These are phyloP conservation scores for Coleophoma cylindrospora DNA, from an alignment of 2,329 filamentous ascomycete species.

Conservation along the genomic window DNA sequence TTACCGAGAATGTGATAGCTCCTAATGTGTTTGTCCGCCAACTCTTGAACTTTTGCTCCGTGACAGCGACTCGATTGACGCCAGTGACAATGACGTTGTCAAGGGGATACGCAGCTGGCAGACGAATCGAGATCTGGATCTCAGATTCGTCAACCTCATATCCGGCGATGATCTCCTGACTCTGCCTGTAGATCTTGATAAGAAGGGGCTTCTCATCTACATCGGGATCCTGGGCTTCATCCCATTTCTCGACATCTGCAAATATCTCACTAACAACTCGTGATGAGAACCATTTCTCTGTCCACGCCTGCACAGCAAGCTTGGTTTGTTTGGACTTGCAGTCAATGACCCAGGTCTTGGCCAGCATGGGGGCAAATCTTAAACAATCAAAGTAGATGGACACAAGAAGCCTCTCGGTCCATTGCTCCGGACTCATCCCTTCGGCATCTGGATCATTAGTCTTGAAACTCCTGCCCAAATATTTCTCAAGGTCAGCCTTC, in stretches of 20 bases:
- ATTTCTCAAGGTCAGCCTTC: constrained; percentile 53
- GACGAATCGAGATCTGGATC: constrained; percentile 74
- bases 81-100: constrained; percentile 71
- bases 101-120: constrained; percentile 80
- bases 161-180: constrained; percentile 73
- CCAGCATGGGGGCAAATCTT: constrained; percentile 70
- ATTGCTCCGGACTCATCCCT: constrained; percentile 58
- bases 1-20: constrained; percentile 81
- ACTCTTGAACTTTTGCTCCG: constrained; percentile 86
- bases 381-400: constrained; percentile 83
- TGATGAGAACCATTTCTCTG: constrained; percentile 74
- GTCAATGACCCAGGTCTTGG: constrained; percentile 80
- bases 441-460: constrained; percentile 43
- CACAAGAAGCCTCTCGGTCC: constrained; percentile 77
- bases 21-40: constrained; percentile 88
- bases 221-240: constrained; percentile 43
- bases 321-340: constrained; percentile 77
- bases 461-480: constrained; percentile 40
- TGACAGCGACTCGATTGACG: constrained; percentile 78
- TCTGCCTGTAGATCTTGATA: constrained; percentile 67
- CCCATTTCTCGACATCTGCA: constrained; percentile 65
- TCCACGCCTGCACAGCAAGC: constrained; percentile 78
- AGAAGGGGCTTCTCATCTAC: constrained; percentile 50
- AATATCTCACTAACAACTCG: constrained; percentile 62
- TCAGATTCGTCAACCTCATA: constrained; percentile 86